Percentiles rank a stretch among this genome's conserved stretches.
Evolutionary conservation across 352 stramenopile species (phyloP).

Genomic region (Pythium brassicae): DNA sequence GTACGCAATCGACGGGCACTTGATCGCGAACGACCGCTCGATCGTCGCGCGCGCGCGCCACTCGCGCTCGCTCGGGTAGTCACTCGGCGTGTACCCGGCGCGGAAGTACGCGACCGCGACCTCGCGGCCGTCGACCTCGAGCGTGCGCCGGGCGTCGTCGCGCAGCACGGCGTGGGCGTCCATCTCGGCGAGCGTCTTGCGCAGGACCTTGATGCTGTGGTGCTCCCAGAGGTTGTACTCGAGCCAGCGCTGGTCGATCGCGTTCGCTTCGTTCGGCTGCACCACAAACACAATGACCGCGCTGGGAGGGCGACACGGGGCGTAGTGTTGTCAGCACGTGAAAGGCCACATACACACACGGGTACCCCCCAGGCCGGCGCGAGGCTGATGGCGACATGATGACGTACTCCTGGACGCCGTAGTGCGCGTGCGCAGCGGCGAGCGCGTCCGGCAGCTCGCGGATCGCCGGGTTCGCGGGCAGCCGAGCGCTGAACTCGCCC

Average conservation of each 20-base stretch:
- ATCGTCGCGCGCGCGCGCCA: constrained; percentile 88
- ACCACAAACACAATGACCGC: constrained; percentile 90
- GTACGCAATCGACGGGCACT: constrained; percentile 95
- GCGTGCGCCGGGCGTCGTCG: constrained; percentile 32
- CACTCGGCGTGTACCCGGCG: constrained; percentile 94
- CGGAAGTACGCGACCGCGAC: constrained; percentile 96
- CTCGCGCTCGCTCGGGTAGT: constrained; percentile 91
- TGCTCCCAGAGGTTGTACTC: constrained; percentile 90
- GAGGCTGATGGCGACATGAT: too few relatives aligned
- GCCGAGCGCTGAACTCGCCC: constrained; percentile 29
- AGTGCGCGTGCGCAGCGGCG: constrained; percentile 61
- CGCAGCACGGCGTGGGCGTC: constrained; percentile 29
- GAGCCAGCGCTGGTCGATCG: constrained; percentile 91
- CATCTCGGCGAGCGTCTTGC: constrained; percentile 72
- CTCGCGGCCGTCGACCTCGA: constrained; percentile 65
- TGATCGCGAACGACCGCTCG: constrained; percentile 91
- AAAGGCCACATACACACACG: constrained; percentile 5
- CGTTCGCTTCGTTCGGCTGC: constrained; percentile 84
- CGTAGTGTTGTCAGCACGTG: constrained; percentile 5
- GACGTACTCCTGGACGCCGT: constrained; percentile 63
- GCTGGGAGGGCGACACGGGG: constrained; percentile 15
- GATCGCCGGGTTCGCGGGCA: constrained; percentile 70
- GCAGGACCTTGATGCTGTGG: constrained; percentile 73
- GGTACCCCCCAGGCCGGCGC: too few relatives aligned
- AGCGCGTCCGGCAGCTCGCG: constrained; percentile 62